Base-by-base conservation (phyloP, 768 basidiomycete genomes). In the Cystofilobasidium capitatum region DNA sequence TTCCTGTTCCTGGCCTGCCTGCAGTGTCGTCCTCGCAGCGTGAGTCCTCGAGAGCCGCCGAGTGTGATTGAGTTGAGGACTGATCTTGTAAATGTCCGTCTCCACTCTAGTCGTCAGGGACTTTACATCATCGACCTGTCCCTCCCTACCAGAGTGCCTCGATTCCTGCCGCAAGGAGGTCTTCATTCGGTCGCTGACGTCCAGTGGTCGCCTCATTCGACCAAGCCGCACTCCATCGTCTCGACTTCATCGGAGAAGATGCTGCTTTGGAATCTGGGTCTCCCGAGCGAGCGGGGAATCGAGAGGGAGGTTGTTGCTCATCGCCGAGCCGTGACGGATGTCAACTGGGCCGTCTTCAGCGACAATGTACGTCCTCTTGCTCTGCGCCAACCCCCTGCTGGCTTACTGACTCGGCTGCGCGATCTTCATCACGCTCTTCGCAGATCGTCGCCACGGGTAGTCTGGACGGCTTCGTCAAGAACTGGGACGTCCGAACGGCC, bases 51-150 rank as follows among this genome's bases (percentile, higher is more conserved):
- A 22, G n/a, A 37, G 22, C 10, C 33, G 5, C 58, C n/a, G 20
- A 16, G 39, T 39, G 33, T 10, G 8, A 8, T 35, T 24, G 13
- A 51, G 9, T 20, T 9, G 10, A 14, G n/a, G 13, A 9, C 17
- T 24, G 10, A 14, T 51, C 17, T 51, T 51, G 49, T 51, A 13
- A 9, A 51, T 4, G 20, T 37, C 33, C 57, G 16, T 13, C 35
- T 37, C 60, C n/a, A 20, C 24, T n/a, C 47, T 51, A 77, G 77
- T 12, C 87, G 93, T 6, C 86, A 91, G 65, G 94, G 94, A 0
- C 81, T 99, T 20, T 98, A 89, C 75, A 91, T 98, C 66, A 89
- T 99, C 69, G 96, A 98, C 79, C 81, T 99, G 20, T 86, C 91
- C 69, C 83, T 88, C 16, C 90, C 91, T 1, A 80, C 89, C 22